Evolutionary conservation across 768 basidiomycete species (phyloP).

Genomic region (Russula griseocarnosa): DNA sequence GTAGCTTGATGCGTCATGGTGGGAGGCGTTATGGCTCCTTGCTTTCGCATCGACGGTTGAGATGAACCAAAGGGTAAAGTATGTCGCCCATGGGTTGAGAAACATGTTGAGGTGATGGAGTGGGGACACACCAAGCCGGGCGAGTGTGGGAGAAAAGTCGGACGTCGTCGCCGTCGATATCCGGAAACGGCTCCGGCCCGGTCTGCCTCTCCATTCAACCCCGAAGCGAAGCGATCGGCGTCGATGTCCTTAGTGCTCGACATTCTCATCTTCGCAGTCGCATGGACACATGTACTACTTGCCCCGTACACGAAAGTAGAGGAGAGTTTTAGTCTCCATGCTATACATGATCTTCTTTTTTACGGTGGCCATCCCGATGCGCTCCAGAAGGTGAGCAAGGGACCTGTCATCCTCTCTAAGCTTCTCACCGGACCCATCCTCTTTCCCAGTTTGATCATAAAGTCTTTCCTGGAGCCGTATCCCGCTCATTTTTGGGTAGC

Average conservation of each 20-base stretch:
- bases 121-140: neutral
- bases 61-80: conserved; percentile 12
- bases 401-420: neutral
- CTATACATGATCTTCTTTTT: conserved; percentile 79
- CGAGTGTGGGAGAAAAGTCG: neutral
- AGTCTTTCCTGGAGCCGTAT: conserved; percentile 82
- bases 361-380: conserved; percentile 52
- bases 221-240: neutral
- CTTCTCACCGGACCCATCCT: neutral
- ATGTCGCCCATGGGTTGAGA: neutral
- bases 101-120: conserved; percentile 1
- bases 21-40: conserved; percentile 12
- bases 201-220: neutral
- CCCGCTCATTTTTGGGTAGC: conserved; percentile 81
- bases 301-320: conserved; percentile 96
- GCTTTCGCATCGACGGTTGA: conserved; percentile 7
- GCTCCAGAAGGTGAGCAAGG: conserved; percentile 43
- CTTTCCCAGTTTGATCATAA: conserved; percentile 79
- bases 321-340: conserved; percentile 94
- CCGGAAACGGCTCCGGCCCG: conserved; percentile 5
- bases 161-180: neutral
- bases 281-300: conserved; percentile 66
- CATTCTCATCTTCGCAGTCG: conserved; percentile 44
- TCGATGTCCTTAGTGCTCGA: conserved; percentile 46
- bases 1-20: conserved; percentile 4